phyloP scores from a whole-genome alignment of 192 early-diverging fungal species.

The Backusella liffmaniae region DNA sequence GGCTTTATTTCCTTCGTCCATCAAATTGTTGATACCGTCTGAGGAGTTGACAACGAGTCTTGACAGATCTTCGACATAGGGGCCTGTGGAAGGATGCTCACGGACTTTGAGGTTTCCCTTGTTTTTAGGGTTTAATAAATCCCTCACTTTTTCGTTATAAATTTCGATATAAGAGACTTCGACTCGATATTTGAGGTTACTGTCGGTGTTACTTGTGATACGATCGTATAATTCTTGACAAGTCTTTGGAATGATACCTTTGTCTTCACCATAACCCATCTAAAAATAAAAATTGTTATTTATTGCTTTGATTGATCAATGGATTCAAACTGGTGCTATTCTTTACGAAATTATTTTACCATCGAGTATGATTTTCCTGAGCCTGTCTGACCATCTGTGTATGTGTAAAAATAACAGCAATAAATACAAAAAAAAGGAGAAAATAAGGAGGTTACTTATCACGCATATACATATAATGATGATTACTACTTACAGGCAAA shows the following conservation, averaged over 20 bases:
- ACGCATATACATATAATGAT: neutral
- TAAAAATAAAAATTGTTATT: constrained; percentile 6
- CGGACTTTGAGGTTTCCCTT: constrained; percentile 74
- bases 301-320: neutral
- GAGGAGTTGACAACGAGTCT: constrained; percentile 76
- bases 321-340: neutral
- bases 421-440: constrained; percentile 15
- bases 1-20: constrained; percentile 80
- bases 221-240: constrained; percentile 75
- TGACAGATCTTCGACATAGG: constrained; percentile 92
- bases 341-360: constrained; percentile 33
- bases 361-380: constrained; percentile 72
- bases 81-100: constrained; percentile 75
- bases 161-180: constrained; percentile 92
- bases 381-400: constrained; percentile 75
- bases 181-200: constrained; percentile 55
- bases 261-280: constrained; percentile 73
- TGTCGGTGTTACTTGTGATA: constrained; percentile 49
- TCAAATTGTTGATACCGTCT: constrained; percentile 64
- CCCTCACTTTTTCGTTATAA: constrained; percentile 82
- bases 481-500: constrained; percentile 74
- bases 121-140: constrained; percentile 75
- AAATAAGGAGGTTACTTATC: constrained; percentile 1
- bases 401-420: neutral
- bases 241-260: constrained; percentile 84